Percentiles rank a stretch among this genome's conserved stretches.
Evolutionary conservation across 169 alveolate genomes (phyloP).

Genomic region (Amoebophrya sp.): DNA sequence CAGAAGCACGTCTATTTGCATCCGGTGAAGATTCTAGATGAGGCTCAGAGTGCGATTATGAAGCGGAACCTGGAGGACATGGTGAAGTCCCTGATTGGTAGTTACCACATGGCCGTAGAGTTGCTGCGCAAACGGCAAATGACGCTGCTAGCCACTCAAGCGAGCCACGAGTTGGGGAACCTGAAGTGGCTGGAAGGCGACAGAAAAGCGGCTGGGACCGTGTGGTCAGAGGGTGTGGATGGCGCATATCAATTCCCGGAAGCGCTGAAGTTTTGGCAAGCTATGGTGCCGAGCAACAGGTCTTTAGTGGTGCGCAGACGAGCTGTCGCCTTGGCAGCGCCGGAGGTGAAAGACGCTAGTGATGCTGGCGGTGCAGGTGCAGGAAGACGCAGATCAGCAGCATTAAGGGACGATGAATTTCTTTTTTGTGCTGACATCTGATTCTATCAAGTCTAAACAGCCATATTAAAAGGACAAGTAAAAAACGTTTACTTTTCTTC

Average conservation of each 20-base stretch:
- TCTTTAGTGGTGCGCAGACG: no score
- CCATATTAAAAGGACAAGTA: no score
- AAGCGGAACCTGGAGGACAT: conserved; percentile 5
- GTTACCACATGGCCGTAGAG: not conserved
- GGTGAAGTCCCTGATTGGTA: not conserved
- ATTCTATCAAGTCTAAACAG: no score
- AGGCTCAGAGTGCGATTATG: conserved; percentile 7
- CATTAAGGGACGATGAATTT: no score
- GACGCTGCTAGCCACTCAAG: not conserved
- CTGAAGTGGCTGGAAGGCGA: conserved; percentile 19
- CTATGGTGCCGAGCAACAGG: no score
- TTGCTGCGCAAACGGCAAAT: not conserved
- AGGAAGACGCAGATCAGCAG: no score
- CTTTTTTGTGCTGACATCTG: no score
- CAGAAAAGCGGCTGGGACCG: not conserved
- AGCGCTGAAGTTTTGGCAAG: not conserved
- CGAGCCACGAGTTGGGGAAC: conserved; percentile 23
- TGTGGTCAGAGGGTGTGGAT: not conserved
- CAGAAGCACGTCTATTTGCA: not conserved
- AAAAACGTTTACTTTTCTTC: no score
- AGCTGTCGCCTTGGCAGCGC: no score
- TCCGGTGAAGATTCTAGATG: not conserved
- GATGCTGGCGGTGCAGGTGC: no score
- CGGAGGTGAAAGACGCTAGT: no score
- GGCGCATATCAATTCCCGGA: not conserved